Evolutionary conservation across 345 rosid genomes (phyloP).

Genomic region (Trapa bicornis): DNA sequence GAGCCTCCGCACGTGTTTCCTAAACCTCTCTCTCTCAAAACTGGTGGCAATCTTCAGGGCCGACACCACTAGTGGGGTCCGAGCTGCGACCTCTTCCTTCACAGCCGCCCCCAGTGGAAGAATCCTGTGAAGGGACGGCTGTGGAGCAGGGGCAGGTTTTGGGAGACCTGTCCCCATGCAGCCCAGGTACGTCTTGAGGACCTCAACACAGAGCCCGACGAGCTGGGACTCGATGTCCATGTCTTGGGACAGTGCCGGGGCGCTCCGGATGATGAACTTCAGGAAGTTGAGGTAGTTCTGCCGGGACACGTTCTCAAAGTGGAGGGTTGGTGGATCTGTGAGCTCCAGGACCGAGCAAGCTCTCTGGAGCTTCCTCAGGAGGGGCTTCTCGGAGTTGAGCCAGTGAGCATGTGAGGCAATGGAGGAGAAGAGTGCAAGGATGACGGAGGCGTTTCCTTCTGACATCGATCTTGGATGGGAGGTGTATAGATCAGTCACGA

Average conservation of each 20-base stretch:
- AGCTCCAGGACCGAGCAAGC: constrained; percentile 63
- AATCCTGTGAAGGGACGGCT: constrained; percentile 37
- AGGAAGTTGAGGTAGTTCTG: constrained; percentile 59
- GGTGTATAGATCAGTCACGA: constrained; percentile 49
- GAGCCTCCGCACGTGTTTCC: constrained; percentile 32
- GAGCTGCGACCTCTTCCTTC: constrained; percentile 74
- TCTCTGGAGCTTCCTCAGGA: constrained; percentile 60
- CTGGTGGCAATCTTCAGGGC: constrained; percentile 44
- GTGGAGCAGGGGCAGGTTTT: constrained; percentile 15
- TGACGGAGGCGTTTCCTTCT: constrained; percentile 25
- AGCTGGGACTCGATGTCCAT: constrained; percentile 45
- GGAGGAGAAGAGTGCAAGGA: constrained; percentile 47
- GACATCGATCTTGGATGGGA: constrained; percentile 38
- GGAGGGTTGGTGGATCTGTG: constrained; percentile 70
- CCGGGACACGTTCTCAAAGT: constrained; percentile 76
- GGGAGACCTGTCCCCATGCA: constrained; percentile 22
- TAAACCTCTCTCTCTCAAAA: constrained; percentile 42
- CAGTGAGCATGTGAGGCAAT: constrained; percentile 57
- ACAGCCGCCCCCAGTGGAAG: constrained; percentile 56
- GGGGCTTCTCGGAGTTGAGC: constrained; percentile 35
- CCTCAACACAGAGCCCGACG: constrained; percentile 39
- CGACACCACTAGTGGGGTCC: constrained; percentile 48
- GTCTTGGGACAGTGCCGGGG: constrained; percentile 30
- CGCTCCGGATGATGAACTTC: constrained; percentile 14
- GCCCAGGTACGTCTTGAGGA: constrained; percentile 52